These are phyloP conservation scores for Starmerella cellae DNA, from an alignment of 805 yeast species.

Conservation along the genomic window DNA sequence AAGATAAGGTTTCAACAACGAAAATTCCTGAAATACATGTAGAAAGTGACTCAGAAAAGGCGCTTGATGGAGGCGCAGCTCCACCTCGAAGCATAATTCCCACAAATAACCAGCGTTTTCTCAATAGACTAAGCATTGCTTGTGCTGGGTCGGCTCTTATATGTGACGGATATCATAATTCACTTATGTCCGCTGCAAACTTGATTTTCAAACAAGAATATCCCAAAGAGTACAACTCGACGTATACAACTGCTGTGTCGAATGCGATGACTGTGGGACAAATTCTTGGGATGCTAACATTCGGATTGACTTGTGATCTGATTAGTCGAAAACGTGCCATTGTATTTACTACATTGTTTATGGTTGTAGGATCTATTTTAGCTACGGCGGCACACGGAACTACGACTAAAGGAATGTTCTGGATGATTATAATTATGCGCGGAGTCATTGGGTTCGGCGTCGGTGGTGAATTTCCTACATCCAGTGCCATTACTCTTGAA, in stretches of 20 bases:
- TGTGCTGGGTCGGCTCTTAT: conserved; percentile 65
- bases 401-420: conserved; percentile 48
- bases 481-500: conserved; percentile 55
- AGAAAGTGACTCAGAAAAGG: no score
- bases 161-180: conserved; percentile 68
- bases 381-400: conserved; percentile 62
- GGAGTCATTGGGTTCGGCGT: conserved; percentile 70
- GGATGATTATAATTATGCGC: conserved; percentile 63
- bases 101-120: conserved; percentile 1
- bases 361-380: conserved; percentile 49
- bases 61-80: no score
- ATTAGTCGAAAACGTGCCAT: conserved; percentile 54
- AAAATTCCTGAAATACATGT: no score
- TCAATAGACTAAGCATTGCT: conserved; percentile 13
- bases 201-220: conserved; percentile 39
- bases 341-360: conserved; percentile 44
- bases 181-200: conserved; percentile 57
- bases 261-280: conserved; percentile 59
- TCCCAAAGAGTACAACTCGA: conserved; percentile 33
- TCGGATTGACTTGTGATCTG: conserved; percentile 53
- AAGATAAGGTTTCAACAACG: no score
- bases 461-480: conserved; percentile 65
- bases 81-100: no score
- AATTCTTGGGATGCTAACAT: conserved; percentile 49
- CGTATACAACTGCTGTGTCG: conserved; percentile 49